Evolutionary conservation across 2,329 filamentous ascomycete genomes (phyloP).

Genomic region (Pseudocercospora vitis): DNA sequence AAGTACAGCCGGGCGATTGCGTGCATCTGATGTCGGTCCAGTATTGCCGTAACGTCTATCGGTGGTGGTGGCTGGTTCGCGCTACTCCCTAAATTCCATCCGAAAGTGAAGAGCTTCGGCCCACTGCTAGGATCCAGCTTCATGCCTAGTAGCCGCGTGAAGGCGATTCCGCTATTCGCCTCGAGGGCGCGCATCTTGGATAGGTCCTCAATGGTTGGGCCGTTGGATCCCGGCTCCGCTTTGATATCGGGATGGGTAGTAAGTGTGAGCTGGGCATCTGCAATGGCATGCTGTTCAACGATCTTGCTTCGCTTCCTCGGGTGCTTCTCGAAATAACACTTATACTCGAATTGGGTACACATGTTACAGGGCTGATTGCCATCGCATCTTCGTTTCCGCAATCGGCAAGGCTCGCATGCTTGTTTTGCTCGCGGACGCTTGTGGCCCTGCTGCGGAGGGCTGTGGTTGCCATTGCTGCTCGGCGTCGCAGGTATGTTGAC

Average conservation of each 20-base stretch:
- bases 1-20: slow-evolving; percentile 52
- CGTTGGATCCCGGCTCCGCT: slow-evolving; percentile 22
- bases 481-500: not conserved
- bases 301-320: slow-evolving; percentile 39
- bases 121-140: slow-evolving; percentile 55
- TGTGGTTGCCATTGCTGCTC: not conserved
- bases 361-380: slow-evolving; percentile 55
- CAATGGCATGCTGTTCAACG: slow-evolving; percentile 34
- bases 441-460: slow-evolving; percentile 20
- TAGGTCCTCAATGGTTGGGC: slow-evolving; percentile 31
- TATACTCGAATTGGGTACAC: slow-evolving; percentile 56
- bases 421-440: slow-evolving; percentile 39
- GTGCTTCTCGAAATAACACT: slow-evolving; percentile 36
- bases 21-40: slow-evolving; percentile 52
- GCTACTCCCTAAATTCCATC: slow-evolving; percentile 53
- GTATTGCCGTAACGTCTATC: slow-evolving; percentile 45
- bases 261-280: slow-evolving; percentile 22
- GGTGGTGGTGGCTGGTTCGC: slow-evolving; percentile 25
- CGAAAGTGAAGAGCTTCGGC: slow-evolving; percentile 56
- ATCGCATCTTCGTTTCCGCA: slow-evolving; percentile 59
- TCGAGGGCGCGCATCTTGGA: slow-evolving; percentile 49
- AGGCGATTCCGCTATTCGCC: slow-evolving; percentile 59
- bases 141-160: slow-evolving; percentile 55
- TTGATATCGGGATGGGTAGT: slow-evolving; percentile 20
- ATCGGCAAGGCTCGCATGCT: slow-evolving; percentile 51